Evolutionary conservation across 768 basidiomycete genomes (phyloP), one percentile per base, ranked within the genome.

Genomic region (Collybiopsis luxurians): DNA sequence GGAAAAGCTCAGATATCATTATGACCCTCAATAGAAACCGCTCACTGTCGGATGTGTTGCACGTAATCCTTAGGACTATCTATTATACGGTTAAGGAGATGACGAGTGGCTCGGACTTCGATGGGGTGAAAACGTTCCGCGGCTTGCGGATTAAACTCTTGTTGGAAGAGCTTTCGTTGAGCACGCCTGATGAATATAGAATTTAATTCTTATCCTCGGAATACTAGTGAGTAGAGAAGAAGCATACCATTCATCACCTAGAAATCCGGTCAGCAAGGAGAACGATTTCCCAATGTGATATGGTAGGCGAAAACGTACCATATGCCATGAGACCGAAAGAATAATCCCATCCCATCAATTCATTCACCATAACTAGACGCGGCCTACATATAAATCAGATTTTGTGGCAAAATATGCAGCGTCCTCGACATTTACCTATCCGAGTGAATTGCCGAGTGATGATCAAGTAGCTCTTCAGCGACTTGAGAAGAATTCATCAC

Each of bases 401-500:
- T n/a, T n/a, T n/a, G n/a, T n/a, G n/a, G n/a, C n/a, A n/a, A 34
- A 13, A 34, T 34, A 34, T 34, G 31, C 31, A 34, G 31, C 31
- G 31, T 5, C 31, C 13, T 34, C 31, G 13, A 13, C 31, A 34
- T 13, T 13, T 30, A 76, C 52, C 76, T 67, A 58, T 66, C 66
- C 2, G 75, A 75, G 59, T 75, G 73, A 10, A 70, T 70, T 7
- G 63, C 59, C 1, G 72, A 73, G 11, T 70, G 66, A 26, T 68
- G 67, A 31, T 74, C 71, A 19, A 77, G 64, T 1, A 77, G 63
- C 2, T 70, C 73, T 39, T 65, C 65, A 1, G 69, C 73, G 17
- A 66, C 63, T 43, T 70, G 65, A 50, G 66, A 53, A 24, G 67
- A 67, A 55, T 72, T 74, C 46, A 75, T 58, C 17, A 75, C 60